Percentiles rank a stretch among this genome's conserved stretches.
These are phyloP conservation scores for Nicotiana undulata DNA, from an alignment of 257 asterid species.

Conservation along the genomic window DNA sequence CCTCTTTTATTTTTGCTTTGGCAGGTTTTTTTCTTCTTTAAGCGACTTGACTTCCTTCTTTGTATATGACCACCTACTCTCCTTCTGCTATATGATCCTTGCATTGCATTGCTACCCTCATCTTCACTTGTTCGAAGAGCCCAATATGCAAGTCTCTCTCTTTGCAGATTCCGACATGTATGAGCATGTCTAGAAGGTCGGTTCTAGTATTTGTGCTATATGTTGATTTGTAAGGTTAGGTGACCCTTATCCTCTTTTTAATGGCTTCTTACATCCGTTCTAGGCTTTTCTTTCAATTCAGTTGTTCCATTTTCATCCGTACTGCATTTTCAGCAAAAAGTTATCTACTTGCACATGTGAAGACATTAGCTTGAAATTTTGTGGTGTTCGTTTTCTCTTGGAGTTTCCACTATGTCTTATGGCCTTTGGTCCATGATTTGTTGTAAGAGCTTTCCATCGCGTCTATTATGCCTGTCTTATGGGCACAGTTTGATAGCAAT, in stretches of 20 bases:
- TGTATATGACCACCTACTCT: slow-evolving; percentile 29
- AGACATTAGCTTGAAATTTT: not conserved
- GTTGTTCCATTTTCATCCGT: not conserved
- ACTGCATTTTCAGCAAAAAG: not conserved
- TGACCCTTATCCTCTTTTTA: not conserved
- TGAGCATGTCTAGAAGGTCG: not conserved
- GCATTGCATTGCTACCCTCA: slow-evolving; percentile 42
- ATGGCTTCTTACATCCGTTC: not conserved
- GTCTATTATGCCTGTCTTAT: not conserved
- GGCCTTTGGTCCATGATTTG: not conserved
- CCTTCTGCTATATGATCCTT: slow-evolving; percentile 30
- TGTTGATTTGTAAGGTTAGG: not conserved
- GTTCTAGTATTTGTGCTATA: not conserved
- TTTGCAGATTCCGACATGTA: slow-evolving; percentile 4
- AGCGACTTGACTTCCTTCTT: slow-evolving; percentile 52
- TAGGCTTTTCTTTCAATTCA: not conserved
- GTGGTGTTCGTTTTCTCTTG: not conserved
- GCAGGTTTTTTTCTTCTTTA: slow-evolving; percentile 36
- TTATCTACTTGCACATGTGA: not conserved
- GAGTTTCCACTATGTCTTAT: not conserved
- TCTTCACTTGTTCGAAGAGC: slow-evolving; percentile 58
- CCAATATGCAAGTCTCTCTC: slow-evolving; percentile 40
- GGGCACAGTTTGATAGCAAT: too few species aligned
- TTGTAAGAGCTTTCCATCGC: not conserved
- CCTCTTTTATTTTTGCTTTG: not conserved